These are phyloP conservation scores for Pythium angustatum DNA, from an alignment of 352 stramenopile genomes.

Conservation along the genomic window DNA sequence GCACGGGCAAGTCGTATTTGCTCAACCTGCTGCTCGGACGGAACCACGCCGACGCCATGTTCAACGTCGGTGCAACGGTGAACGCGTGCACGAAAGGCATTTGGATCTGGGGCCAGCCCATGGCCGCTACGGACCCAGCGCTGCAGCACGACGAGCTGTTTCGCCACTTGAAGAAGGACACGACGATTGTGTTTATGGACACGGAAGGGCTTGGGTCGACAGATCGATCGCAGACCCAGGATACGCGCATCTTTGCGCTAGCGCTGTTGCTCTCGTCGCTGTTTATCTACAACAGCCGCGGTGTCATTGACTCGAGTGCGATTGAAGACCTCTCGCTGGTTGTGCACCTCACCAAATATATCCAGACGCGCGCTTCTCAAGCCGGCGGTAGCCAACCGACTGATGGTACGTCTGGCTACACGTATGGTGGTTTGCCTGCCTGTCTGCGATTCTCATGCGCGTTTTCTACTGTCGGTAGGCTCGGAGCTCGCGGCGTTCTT, in stretches of 20 bases:
- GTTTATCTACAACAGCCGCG: constrained; percentile 92
- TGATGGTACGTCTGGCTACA: no score
- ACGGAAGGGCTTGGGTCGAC: constrained; percentile 87
- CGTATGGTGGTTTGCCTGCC: no score
- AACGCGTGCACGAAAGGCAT: constrained; percentile 92
- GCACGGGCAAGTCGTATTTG: constrained; percentile 90
- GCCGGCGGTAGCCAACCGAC: constrained; percentile 31
- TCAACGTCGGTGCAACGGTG: constrained; percentile 81
- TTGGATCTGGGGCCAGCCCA: constrained; percentile 89
- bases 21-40: constrained; percentile 87
- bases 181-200: constrained; percentile 84
- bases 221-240: constrained; percentile 85
- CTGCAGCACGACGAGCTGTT: no score
- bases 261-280: constrained; percentile 82
- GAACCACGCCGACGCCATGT: constrained; percentile 58
- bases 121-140: no score
- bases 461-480: no score
- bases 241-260: constrained; percentile 90
- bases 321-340: constrained; percentile 91
- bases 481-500: constrained; percentile 89
- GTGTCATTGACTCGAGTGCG: constrained; percentile 88
- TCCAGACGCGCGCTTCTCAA: constrained; percentile 69
- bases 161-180: constrained; percentile 67
- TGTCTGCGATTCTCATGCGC: no score
- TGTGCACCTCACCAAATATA: constrained; percentile 90